Evolutionary conservation across 345 rosid genomes (phyloP).

Genomic region (Euphorbia tirucalli): DNA sequence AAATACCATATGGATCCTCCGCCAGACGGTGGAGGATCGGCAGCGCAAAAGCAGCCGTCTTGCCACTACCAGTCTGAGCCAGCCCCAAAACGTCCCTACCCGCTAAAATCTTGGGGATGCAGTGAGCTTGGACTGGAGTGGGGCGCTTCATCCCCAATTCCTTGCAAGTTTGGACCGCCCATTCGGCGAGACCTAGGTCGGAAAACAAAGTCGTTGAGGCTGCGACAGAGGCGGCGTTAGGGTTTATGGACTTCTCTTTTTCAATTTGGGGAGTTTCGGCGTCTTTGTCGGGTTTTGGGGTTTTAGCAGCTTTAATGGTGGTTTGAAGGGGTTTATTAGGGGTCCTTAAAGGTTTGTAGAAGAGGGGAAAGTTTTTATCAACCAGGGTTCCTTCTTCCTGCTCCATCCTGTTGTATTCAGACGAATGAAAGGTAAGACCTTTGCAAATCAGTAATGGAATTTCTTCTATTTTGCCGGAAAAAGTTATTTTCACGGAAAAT

Average conservation of each 20-base stretch:
- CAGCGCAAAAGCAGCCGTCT: conserved; percentile 94
- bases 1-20: conserved; percentile 80
- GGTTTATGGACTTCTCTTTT: conserved; percentile 26
- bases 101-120: conserved; percentile 67
- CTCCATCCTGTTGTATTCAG: conserved; percentile 19
- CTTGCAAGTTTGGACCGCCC: conserved; percentile 79
- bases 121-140: conserved; percentile 81
- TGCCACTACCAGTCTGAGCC: conserved; percentile 93
- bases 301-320: neutral
- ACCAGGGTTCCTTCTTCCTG: conserved; percentile 23
- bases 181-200: conserved; percentile 73
- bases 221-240: conserved; percentile 25
- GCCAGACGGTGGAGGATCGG: conserved; percentile 80
- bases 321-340: conserved; percentile 17
- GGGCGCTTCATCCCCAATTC: conserved; percentile 82
- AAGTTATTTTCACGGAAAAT: neutral
- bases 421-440: neutral
- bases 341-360: conserved; percentile 40
- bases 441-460: neutral
- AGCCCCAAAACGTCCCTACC: conserved; percentile 82
- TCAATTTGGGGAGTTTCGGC: conserved; percentile 36
- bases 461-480: neutral
- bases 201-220: conserved; percentile 36
- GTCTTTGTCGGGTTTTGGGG: conserved; percentile 24
- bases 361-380: conserved; percentile 50